These are phyloP conservation scores for Musa schizocarpa DNA, from an alignment of 176 grass and related monocot genomes.

Conservation along the genomic window DNA sequence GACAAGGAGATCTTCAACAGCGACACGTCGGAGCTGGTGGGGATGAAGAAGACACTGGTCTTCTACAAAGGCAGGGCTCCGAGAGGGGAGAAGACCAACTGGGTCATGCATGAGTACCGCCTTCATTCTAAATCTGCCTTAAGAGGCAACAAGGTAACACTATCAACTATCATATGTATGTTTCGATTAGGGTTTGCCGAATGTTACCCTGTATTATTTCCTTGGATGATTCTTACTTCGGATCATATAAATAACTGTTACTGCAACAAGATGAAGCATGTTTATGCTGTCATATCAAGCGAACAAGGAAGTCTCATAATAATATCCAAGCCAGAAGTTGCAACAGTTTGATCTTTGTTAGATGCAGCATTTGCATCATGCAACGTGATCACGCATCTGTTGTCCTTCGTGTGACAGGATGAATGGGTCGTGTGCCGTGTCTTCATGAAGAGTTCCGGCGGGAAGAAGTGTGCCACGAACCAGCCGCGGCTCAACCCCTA, in stretches of 20 bases:
- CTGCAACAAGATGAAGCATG: no score
- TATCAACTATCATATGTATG: not conserved
- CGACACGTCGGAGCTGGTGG: not conserved
- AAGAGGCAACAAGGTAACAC: not conserved
- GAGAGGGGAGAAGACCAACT: slow-evolving; percentile 2
- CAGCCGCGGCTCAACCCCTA: not conserved
- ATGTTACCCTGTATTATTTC: no score
- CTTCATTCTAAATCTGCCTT: not conserved
- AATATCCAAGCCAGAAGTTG: no score
- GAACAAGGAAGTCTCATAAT: no score
- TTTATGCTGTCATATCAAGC: no score
- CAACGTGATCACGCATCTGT: not conserved
- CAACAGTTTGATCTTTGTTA: no score
- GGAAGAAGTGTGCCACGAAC: not conserved
- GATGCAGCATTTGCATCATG: no score
- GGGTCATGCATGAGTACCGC: slow-evolving; percentile 1
- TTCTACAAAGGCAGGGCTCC: slow-evolving; percentile 10
- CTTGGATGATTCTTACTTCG: no score
- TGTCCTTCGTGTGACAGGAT: not conserved
- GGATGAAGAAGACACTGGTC: slow-evolving; percentile 4
- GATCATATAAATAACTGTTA: no score
- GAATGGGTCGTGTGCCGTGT: slow-evolving; percentile 5
- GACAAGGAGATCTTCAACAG: slow-evolving; percentile 1
- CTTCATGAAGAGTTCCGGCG: not conserved
- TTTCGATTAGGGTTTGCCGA: no score